Base-by-base conservation (phyloP, 1,284 basidiomycete genomes). In the Moniliophthora roreri region DNA sequence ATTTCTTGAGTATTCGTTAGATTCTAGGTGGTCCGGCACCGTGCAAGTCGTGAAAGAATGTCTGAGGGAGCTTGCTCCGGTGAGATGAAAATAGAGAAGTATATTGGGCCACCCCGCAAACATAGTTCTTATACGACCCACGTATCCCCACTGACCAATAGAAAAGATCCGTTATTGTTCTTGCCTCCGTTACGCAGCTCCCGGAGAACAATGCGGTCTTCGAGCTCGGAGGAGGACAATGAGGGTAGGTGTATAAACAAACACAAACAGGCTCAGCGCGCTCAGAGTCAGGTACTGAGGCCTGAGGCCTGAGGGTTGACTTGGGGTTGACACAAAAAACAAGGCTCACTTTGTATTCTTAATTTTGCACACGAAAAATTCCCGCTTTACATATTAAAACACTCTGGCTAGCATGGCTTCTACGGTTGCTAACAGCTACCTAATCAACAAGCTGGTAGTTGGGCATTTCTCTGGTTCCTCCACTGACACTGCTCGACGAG, bases 21-120 rank as follows among this genome's bases (percentile, higher is more conserved):
- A 39, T 20, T 18, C 16, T 24, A 32, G 56, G 56, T 57, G 52
- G 53, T 49, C 56, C 56, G 54, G 56, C 56, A 57, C 52, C 35
- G 34, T 21, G 35, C n/a, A 45, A 42, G 49, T 57, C 56, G 56
- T 53, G 15, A 54, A 45, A 44, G 52, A 51, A 48, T 24, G 49
- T 44, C 20, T 15, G 44, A 16, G 21, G n/a, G 34, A 2, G 18
- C 21, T 16, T 26, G 28, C 13, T 37, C 26, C 32, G 34, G 35
- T 21, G 45, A 34, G 51, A 51, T 15, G 50, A 15, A 21, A 38
- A 16, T 45, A 36, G 24, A 52, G 38, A 35, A 39, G 26, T 37
- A n/a, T 23, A 32, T 36, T 52, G 36, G 16, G 18, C 15, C 23
- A 38, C 15, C 23, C 26, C 21, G 8, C 34, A 50, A 39, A 41